Evolutionary conservation across 305 asterid species (phyloP).

Genomic region (Fraxinus sp.): DNA sequence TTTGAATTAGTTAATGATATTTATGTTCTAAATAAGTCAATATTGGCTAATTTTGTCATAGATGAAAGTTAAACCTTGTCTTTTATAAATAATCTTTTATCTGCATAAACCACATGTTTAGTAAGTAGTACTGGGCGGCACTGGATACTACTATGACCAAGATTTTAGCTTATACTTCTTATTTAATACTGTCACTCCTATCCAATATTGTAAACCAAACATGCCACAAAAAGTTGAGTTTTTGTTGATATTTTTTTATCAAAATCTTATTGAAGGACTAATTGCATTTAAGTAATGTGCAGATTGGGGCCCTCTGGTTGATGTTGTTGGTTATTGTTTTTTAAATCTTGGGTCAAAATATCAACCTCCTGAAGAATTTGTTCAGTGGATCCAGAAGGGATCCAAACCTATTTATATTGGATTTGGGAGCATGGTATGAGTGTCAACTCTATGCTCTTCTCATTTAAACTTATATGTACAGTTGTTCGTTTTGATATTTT

Average conservation of each 20-base stretch:
- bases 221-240: neutral
- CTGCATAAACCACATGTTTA: neutral
- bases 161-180: neutral
- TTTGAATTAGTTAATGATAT: slow-evolving; percentile 1
- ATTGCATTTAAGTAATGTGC: slow-evolving; percentile 34
- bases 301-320: slow-evolving; percentile 97
- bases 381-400: slow-evolving; percentile 77
- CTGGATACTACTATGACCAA: neutral
- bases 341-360: slow-evolving; percentile 68
- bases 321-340: slow-evolving; percentile 94
- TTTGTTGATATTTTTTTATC: neutral
- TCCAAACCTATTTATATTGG: slow-evolving; percentile 80
- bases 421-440: slow-evolving; percentile 92
- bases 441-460: neutral
- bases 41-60: neutral
- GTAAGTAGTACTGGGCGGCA: neutral
- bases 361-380: slow-evolving; percentile 70
- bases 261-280: slow-evolving; percentile 11
- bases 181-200: neutral
- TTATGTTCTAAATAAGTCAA: neutral
- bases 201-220: neutral
- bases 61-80: neutral
- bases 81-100: slow-evolving; percentile 7
- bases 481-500: neutral
- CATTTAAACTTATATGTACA: neutral